Conservation (phyloP, 2,329 filamentous ascomycete species). For the Acrocalymma vagum region DNA sequence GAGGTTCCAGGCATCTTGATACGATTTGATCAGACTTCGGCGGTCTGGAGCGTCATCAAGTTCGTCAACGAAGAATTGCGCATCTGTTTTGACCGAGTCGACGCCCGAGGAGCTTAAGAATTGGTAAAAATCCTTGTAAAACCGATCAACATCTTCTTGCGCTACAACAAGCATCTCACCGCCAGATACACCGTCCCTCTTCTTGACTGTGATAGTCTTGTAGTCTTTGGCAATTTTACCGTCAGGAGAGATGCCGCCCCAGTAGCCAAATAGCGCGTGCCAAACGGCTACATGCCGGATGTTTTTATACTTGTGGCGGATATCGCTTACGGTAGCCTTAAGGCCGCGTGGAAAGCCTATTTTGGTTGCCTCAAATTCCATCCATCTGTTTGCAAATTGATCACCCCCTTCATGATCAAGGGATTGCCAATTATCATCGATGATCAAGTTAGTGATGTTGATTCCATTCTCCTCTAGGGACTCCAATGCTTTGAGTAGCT, state of each 20-base stretch:
- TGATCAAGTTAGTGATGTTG: slow-evolving; percentile 84
- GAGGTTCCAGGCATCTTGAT: slow-evolving; percentile 87
- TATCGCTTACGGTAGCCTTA: slow-evolving; percentile 72
- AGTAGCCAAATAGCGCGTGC: slow-evolving; percentile 74
- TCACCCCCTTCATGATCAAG: slow-evolving; percentile 56
- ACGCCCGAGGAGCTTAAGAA: slow-evolving; percentile 80
- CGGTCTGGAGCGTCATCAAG: slow-evolving; percentile 74
- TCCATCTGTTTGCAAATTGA: slow-evolving; percentile 63
- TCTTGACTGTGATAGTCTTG: slow-evolving; percentile 70
- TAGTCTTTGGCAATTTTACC: slow-evolving; percentile 81
- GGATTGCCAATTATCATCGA: slow-evolving; percentile 88
- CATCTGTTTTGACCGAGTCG: slow-evolving; percentile 91
- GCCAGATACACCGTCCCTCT: slow-evolving; percentile 65
- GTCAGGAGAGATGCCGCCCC: slow-evolving; percentile 83
- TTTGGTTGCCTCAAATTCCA: slow-evolving; percentile 84
- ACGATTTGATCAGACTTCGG: slow-evolving; percentile 74
- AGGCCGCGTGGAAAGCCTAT: slow-evolving; percentile 82
- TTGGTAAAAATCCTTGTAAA: slow-evolving; percentile 91
- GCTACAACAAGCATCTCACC: slow-evolving; percentile 77
- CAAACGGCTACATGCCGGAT: slow-evolving; percentile 90
- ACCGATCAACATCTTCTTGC: slow-evolving; percentile 74
- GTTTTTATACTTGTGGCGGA: slow-evolving; percentile 73
- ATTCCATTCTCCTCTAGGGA: slow-evolving; percentile 75
- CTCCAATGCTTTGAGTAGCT: slow-evolving; percentile 78
- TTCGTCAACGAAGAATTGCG: slow-evolving; percentile 87